phyloP scores from a whole-genome alignment of 441 rosid genomes.

The Corymbia citriodora region DNA sequence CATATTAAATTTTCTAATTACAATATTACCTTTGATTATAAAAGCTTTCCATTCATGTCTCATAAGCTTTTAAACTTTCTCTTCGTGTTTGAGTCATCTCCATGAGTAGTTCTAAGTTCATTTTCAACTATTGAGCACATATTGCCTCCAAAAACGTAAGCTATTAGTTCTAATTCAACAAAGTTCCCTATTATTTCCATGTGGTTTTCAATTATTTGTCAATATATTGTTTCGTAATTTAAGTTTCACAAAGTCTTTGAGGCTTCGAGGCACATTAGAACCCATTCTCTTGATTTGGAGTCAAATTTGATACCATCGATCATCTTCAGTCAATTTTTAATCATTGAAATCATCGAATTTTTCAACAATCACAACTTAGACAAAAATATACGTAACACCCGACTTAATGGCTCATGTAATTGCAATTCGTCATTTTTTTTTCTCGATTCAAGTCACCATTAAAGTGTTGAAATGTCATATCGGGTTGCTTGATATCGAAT shows the following conservation, averaged over 20 bases:
- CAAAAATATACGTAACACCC: rapidly evolving
- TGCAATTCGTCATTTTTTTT: no score
- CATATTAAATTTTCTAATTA: neutral
- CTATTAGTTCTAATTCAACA: neutral
- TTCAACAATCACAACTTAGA: neutral
- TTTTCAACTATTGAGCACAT: neutral
- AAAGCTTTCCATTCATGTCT: neutral
- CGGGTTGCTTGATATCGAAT: rapidly evolving
- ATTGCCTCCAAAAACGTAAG: neutral
- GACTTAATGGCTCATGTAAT: rapidly evolving
- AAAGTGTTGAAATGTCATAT: rapidly evolving
- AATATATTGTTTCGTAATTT: neutral
- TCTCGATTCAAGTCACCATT: neutral
- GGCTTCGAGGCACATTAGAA: neutral
- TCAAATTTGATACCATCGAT: neutral
- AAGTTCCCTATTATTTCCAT: rapidly evolving
- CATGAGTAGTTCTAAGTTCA: neutral
- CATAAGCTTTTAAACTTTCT: neutral
- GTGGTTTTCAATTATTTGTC: neutral
- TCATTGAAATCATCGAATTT: neutral
- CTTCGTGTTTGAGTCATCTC: neutral
- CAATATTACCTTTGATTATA: neutral
- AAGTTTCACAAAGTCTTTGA: neutral
- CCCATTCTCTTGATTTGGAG: neutral
- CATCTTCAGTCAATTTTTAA: neutral